Evolutionary conservation across 176 grass and related monocot species (phyloP).

Genomic region (Cocos nucifera): DNA sequence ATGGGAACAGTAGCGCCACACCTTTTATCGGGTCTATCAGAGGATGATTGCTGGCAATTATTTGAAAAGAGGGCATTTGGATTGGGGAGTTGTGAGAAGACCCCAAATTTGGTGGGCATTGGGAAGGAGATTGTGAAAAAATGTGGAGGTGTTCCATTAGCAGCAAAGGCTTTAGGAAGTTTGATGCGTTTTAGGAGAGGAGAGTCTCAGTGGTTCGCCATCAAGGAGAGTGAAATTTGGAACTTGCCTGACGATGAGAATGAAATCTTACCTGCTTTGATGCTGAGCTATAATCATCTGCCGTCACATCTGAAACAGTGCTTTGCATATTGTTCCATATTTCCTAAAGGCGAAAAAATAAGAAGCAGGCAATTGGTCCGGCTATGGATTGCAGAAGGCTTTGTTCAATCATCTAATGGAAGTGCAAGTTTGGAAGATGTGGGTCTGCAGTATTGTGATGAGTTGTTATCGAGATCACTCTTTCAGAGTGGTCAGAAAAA

Average conservation of each 20-base stretch:
- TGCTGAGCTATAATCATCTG: slow-evolving; percentile 16
- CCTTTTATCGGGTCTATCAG: not conserved
- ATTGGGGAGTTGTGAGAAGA: not conserved
- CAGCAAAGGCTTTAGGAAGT: slow-evolving; percentile 18
- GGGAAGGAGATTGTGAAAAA: slow-evolving; percentile 16
- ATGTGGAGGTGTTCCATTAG: slow-evolving; percentile 23
- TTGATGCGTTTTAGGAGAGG: not conserved
- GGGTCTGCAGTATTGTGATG: not conserved
- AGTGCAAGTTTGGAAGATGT: not conserved
- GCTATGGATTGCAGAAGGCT: slow-evolving; percentile 26
- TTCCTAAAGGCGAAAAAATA: not conserved
- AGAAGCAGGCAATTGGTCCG: not conserved
- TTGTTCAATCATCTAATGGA: not conserved
- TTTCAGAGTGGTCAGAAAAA: not conserved
- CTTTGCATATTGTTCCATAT: slow-evolving; percentile 17
- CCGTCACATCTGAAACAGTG: slow-evolving; percentile 16
- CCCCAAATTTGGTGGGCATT: slow-evolving; percentile 1
- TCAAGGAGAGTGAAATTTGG: slow-evolving; percentile 16
- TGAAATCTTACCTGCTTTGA: slow-evolving; percentile 5
- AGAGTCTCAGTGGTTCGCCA: not conserved
- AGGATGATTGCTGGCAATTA: slow-evolving; percentile 2
- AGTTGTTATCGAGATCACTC: slow-evolving; percentile 1
- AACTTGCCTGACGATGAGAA: not conserved
- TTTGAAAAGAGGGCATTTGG: not conserved
- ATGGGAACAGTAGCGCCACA: not conserved